Evolutionary conservation across 2,329 filamentous ascomycete species (phyloP).

Genomic region (Aspergillus spinulosporus): DNA sequence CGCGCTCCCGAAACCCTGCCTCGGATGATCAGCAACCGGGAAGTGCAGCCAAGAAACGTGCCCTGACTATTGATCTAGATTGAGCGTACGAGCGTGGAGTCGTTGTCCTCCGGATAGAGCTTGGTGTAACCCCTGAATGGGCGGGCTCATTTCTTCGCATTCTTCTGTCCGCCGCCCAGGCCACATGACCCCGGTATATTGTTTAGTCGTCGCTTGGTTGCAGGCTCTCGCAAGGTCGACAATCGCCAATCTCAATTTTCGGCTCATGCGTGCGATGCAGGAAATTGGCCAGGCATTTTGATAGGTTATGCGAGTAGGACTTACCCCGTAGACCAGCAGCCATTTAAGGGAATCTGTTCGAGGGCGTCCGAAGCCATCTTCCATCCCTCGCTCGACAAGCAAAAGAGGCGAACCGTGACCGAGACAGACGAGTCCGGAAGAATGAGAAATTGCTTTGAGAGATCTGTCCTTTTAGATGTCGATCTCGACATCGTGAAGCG

Average conservation of each 20-base stretch:
- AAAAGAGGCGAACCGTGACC: background rate
- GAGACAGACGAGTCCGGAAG: background rate
- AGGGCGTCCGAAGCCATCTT: background rate
- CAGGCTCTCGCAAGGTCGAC: constrained; percentile 5
- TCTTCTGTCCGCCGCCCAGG: background rate
- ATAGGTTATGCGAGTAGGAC: constrained; percentile 9
- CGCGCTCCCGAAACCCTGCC: constrained; percentile 29
- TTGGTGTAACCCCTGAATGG: constrained; percentile 10
- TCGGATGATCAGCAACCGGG: constrained; percentile 37
- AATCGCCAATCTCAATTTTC: constrained; percentile 5
- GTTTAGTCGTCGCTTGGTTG: constrained; percentile 14
- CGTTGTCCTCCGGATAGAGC: constrained; percentile 1
- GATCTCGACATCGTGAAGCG: background rate
- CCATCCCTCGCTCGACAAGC: constrained; percentile 2
- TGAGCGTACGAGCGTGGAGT: constrained; percentile 3
- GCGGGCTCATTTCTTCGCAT: constrained; percentile 5
- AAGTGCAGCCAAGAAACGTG: constrained; percentile 26
- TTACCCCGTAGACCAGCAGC: background rate
- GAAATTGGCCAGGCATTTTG: background rate
- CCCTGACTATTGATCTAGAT: constrained; percentile 22
- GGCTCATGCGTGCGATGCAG: constrained; percentile 3
- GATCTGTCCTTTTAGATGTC: too few relatives aligned
- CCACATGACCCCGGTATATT: constrained; percentile 16
- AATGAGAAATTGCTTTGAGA: background rate
- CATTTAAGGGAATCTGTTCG: background rate